Percentiles rank a stretch among this genome's conserved stretches.
Evolutionary conservation across 169 alveolate genomes (phyloP).

Genomic region (Plasmodium relictum): DNA sequence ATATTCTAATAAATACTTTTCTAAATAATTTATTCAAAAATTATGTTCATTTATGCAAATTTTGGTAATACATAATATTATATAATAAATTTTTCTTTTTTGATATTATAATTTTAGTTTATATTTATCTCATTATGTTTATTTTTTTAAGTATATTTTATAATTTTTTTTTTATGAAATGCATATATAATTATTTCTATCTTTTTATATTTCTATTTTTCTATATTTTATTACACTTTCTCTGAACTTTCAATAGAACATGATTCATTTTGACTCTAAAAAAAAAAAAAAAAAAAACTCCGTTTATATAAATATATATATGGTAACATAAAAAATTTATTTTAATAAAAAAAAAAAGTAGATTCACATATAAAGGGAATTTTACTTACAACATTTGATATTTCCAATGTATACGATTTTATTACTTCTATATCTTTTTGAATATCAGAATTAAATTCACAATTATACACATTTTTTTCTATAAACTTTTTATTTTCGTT

Average conservation of each 20-base stretch:
- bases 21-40: too few species aligned
- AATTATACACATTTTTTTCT: constrained; percentile 11
- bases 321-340: neutral
- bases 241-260: constrained; percentile 73
- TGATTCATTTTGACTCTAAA: constrained; percentile 52
- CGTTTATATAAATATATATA: constrained; percentile 2
- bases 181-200: neutral
- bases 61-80: too few species aligned
- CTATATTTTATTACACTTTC: constrained; percentile 38
- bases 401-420: constrained; percentile 41
- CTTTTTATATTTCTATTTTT: neutral
- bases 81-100: neutral
- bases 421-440: constrained; percentile 59
- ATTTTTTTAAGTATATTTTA: neutral
- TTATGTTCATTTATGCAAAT: too few species aligned
- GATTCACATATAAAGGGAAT: neutral
- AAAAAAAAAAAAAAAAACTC: constrained; percentile 25
- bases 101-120: neutral
- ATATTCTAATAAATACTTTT: too few species aligned
- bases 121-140: neutral
- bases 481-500: constrained; percentile 17
- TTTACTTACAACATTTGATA: constrained; percentile 49
- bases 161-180: neutral
- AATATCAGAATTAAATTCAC: constrained; percentile 51
- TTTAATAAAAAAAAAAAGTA: neutral